phyloP scores from a whole-genome alignment of 129 eudicot species.

The Artemisia argyi region DNA sequence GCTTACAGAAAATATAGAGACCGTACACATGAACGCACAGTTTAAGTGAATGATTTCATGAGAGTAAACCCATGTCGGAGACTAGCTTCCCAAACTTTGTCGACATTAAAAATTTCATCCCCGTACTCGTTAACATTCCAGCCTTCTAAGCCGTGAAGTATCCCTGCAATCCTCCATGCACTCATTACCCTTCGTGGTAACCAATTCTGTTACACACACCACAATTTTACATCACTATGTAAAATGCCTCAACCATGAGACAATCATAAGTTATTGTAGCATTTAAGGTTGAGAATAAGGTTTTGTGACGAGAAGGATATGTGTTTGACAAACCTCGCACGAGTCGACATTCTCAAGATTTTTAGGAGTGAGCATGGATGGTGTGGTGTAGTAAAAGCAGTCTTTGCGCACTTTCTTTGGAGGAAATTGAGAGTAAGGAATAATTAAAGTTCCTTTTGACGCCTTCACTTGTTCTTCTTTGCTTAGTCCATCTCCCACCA shows the following conservation, averaged over 20 bases:
- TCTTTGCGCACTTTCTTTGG: constrained; percentile 68
- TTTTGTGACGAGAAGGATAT: background rate
- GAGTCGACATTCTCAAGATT: constrained; percentile 71
- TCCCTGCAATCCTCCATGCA: constrained; percentile 82
- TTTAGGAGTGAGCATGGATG: constrained; percentile 73
- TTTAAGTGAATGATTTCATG: constrained; percentile 28
- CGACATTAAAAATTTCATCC: constrained; percentile 40
- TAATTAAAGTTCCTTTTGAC: constrained; percentile 65
- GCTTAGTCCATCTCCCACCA: constrained; percentile 74
- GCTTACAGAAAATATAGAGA: constrained; percentile 1
- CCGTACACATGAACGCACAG: background rate
- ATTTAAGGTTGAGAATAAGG: background rate
- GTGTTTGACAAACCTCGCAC: constrained; percentile 68
- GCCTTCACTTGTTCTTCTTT: constrained; percentile 69
- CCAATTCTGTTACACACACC: constrained; percentile 54
- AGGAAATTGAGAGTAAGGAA: constrained; percentile 81
- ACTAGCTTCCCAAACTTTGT: constrained; percentile 64
- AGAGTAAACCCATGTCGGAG: constrained; percentile 60
- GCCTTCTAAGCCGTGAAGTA: constrained; percentile 60
- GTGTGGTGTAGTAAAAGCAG: constrained; percentile 74
- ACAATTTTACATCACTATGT: background rate
- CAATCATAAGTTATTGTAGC: background rate
- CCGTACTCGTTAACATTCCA: constrained; percentile 79
- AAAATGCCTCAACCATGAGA: background rate
- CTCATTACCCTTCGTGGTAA: constrained; percentile 87